phyloP scores from a whole-genome alignment of 2,329 filamentous ascomycete species.

The Madurella fahalii region DNA sequence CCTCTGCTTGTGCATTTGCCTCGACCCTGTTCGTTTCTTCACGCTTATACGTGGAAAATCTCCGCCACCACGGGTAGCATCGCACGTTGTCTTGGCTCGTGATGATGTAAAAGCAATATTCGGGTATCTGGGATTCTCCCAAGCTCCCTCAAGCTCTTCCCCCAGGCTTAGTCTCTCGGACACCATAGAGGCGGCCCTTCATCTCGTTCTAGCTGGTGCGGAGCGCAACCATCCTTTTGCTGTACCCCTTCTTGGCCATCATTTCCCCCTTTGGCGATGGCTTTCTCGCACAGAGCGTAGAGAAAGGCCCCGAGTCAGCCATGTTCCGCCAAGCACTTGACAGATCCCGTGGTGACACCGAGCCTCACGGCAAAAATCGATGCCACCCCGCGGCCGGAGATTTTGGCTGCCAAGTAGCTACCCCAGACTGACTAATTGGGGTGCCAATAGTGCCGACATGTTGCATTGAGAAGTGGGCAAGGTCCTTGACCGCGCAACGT shows the following conservation, averaged over 20 bases:
- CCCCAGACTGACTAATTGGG: slow-evolving; percentile 10
- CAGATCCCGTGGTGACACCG: slow-evolving; percentile 12
- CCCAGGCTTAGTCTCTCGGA: too few relatives aligned
- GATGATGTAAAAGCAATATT: background rate
- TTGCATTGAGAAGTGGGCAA: slow-evolving; percentile 3
- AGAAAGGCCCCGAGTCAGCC: too few relatives aligned
- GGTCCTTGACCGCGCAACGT: slow-evolving; percentile 7
- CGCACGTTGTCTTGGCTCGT: background rate
- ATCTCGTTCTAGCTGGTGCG: too few relatives aligned
- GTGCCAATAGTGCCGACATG: slow-evolving; percentile 11
- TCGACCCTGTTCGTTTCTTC: too few relatives aligned
- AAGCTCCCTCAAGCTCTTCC: too few relatives aligned
- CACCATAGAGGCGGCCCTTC: too few relatives aligned
- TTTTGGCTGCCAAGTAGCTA: slow-evolving; percentile 2
- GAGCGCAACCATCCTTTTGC: background rate
- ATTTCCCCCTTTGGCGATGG: background rate
- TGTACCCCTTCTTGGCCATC: background rate
- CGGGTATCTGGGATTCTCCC: too few relatives aligned
- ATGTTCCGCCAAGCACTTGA: slow-evolving; percentile 3
- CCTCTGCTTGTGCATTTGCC: too few relatives aligned
- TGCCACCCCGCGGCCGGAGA: slow-evolving; percentile 12
- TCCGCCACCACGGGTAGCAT: background rate
- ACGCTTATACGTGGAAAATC: slow-evolving; percentile 12
- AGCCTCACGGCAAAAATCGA: slow-evolving; percentile 17
- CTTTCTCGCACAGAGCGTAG: background rate